These are phyloP conservation scores for Lipomyces japonicus DNA, from an alignment of 805 yeast species.

Conservation along the genomic window DNA sequence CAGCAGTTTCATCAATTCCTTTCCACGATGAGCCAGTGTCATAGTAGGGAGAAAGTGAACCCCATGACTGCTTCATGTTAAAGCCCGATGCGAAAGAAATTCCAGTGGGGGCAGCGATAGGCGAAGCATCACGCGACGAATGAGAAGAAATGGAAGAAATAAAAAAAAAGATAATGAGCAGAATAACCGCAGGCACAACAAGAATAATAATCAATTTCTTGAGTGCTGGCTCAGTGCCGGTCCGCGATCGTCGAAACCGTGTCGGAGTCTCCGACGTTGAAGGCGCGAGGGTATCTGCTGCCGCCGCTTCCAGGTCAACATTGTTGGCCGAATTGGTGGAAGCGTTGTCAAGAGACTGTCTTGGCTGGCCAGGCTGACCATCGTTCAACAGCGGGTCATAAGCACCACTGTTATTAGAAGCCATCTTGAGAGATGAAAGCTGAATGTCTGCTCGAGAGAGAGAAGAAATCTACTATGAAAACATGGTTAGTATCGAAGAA, in stretches of 20 bases:
- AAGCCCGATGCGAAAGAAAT: slow-evolving; percentile 36
- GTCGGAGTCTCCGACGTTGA: slow-evolving; percentile 15
- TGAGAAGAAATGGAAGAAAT: slow-evolving; percentile 20
- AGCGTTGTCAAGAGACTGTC: slow-evolving; percentile 9
- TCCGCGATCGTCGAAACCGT: slow-evolving; percentile 17
- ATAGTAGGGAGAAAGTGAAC: slow-evolving; percentile 42
- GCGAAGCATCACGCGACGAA: slow-evolving; percentile 30
- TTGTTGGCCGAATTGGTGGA: slow-evolving; percentile 3
- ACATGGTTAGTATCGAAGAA: no score
- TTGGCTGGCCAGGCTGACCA: slow-evolving; percentile 19
- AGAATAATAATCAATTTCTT: slow-evolving; percentile 25
- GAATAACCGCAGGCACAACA: slow-evolving; percentile 29
- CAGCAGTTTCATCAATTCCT: slow-evolving; percentile 34
- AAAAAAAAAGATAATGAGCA: slow-evolving; percentile 29
- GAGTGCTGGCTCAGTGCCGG: slow-evolving; percentile 28
- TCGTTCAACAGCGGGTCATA: slow-evolving; percentile 26
- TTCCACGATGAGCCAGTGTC: slow-evolving; percentile 38
- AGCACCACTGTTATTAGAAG: not conserved
- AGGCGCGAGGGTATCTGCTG: slow-evolving; percentile 22
- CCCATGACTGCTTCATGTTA: slow-evolving; percentile 43
- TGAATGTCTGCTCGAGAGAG: no score
- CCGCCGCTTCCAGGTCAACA: slow-evolving; percentile 27
- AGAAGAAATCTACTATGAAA: no score
- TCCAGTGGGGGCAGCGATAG: slow-evolving; percentile 42
- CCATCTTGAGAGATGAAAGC: no score